Conservation (phyloP, 139 green algal species). For the Tetradesmus obliquus region DNA sequence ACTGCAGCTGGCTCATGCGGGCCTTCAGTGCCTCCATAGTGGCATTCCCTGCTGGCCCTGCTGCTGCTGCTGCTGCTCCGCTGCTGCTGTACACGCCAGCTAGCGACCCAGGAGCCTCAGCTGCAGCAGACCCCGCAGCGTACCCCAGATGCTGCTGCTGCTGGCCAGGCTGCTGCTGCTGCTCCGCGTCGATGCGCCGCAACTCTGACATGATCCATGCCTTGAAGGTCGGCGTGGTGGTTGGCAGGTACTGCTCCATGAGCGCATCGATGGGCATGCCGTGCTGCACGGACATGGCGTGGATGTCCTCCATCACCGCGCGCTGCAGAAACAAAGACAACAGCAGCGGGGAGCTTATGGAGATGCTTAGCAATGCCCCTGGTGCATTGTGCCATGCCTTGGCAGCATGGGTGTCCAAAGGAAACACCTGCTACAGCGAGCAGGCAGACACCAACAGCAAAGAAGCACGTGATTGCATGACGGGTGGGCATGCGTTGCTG, state of each 20-base stretch:
- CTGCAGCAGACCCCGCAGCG: background rate
- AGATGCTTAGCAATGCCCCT: no score
- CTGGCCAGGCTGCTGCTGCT: background rate
- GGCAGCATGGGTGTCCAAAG: no score
- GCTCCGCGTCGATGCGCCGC: conserved; percentile 8
- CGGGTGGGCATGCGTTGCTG: no score
- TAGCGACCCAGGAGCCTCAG: background rate
- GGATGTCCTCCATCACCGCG: background rate
- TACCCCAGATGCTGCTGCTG: background rate
- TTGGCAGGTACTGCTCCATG: conserved; percentile 21
- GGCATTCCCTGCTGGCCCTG: background rate
- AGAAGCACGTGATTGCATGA: no score
- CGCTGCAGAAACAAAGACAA: background rate
- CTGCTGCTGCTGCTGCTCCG: background rate
- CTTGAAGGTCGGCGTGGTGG: conserved; percentile 24
- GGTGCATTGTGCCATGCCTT: no score
- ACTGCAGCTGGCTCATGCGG: conserved; percentile 36
- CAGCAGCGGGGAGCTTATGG: background rate
- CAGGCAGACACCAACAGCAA: no score
- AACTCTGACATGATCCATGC: conserved; percentile 13
- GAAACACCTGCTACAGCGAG: no score
- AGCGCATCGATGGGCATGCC: conserved; percentile 36
- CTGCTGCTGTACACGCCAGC: background rate
- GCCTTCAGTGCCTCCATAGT: conserved; percentile 37
- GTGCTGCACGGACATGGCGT: conserved; percentile 23